Conservation (phyloP, 1,284 basidiomycete species). For the Cystobasidiaceae sp. region DNA sequence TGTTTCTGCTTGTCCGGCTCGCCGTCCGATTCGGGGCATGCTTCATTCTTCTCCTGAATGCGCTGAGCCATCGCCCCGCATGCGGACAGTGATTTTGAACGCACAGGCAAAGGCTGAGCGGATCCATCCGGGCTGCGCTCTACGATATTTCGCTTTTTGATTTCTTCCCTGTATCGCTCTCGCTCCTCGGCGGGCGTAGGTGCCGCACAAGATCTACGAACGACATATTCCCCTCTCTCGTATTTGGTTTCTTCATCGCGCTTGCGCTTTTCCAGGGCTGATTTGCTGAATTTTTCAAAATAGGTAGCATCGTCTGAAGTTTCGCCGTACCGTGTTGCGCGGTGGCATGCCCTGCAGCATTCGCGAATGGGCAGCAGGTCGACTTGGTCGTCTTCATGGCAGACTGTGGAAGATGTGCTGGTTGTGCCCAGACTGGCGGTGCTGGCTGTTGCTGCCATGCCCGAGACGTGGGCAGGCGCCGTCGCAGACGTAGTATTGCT, state of each 20-base stretch:
- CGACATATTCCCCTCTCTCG: constrained; percentile 13
- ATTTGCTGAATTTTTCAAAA: constrained; percentile 9
- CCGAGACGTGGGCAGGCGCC: too few species aligned
- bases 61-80: too few species aligned
- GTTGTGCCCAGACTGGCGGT: not conserved
- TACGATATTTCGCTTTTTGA: not conserved
- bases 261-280: constrained; percentile 17
- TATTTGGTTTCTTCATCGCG: constrained; percentile 12
- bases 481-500: too few species aligned
- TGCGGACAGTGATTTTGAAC: too few species aligned
- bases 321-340: constrained; percentile 6
- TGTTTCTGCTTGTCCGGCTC: too few species aligned
- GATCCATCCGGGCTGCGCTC: too few species aligned
- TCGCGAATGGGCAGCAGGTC: constrained; percentile 6
- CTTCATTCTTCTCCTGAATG: too few species aligned
- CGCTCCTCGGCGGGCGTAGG: too few species aligned
- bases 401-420: not conserved
- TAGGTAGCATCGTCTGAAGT: not conserved
- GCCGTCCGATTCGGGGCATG: too few species aligned
- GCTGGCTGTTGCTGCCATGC: not conserved
- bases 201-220: not conserved
- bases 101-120: too few species aligned
- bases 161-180: not conserved
- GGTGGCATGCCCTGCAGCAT: constrained; percentile 12
- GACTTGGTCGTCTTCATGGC: not conserved